A percentile compares a stretch with the other conserved stretches of the same genome.
Evolutionary conservation across 2,329 filamentous ascomycete species (phyloP).

Genomic region (Trichophyton rubrum): DNA sequence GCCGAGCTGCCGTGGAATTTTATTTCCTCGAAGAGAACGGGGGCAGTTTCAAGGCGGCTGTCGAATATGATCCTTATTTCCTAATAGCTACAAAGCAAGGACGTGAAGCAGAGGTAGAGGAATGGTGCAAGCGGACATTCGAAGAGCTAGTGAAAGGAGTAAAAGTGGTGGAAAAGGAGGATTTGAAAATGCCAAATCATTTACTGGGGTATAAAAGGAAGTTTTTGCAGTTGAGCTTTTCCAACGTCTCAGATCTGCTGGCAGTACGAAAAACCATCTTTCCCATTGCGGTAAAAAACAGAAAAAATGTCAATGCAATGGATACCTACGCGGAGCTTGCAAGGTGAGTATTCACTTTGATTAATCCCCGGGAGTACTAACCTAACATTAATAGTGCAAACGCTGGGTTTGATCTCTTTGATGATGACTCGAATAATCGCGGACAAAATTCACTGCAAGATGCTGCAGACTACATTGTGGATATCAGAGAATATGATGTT

Average conservation of each 20-base stretch:
- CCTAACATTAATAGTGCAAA: conserved; percentile 44
- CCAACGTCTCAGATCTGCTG: conserved; percentile 75
- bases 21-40: conserved; percentile 91
- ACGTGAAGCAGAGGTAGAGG: conserved; percentile 84
- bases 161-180: conserved; percentile 75
- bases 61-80: conserved; percentile 96
- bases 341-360: conserved; percentile 40
- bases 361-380: background rate
- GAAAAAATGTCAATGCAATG: conserved; percentile 90
- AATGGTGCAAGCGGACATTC: conserved; percentile 71
- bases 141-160: conserved; percentile 74
- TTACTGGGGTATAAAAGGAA: conserved; percentile 78
- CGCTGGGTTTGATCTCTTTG: conserved; percentile 87
- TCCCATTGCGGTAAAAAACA: conserved; percentile 92
- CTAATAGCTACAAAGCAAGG: conserved; percentile 80
- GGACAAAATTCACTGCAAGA: conserved; percentile 68
- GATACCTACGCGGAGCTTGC: conserved; percentile 96
- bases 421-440: conserved; percentile 73
- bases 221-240: conserved; percentile 75
- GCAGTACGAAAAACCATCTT: conserved; percentile 72
- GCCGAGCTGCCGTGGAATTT: conserved; percentile 82
- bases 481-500: conserved; percentile 98
- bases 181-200: conserved; percentile 90
- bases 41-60: conserved; percentile 83
- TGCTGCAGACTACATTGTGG: conserved; percentile 92